Base-by-base conservation (phyloP, 108 stramenopile genomes). In the Mediolabrus comicus region DNA sequence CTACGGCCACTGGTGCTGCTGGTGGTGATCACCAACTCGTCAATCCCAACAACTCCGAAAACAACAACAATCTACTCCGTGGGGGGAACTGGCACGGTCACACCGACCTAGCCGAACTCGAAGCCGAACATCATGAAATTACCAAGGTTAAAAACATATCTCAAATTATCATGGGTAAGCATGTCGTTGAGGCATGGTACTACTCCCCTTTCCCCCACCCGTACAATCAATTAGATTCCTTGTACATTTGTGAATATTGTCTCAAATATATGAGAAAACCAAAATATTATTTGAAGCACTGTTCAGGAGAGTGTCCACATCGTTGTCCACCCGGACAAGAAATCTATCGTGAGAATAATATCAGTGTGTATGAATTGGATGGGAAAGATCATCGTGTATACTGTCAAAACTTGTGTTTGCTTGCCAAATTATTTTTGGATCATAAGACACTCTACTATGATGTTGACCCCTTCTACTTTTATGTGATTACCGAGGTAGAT, bases 371-470 rank as follows among this genome's bases (percentile, higher is more conserved):
- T 74, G 98, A 99, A 75, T 90, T 99, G 30, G 99, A 99, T 74
- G 99, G 98, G 16, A 82, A 83, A 60, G 83, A 96, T 65, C 90
- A 98, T 77, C 89, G 94, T 24, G 84, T 97, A 2, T 99, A 98
- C 75, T 98, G 98, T 75, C 99, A 98, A 68, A 98, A 98, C 73
- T 80, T 99, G 4, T 98, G 98, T 71, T 85, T 98, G 13, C 81
- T 99, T 65, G 92, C 96, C 39, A 99, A 99, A 80, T 85, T 98
- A n/a, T 99, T 99, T 71, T 71, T 99, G 68, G 99, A 99, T 86
- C 99, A 99, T 88, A 99, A 99, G 82, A 99, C 98, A 33, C 85
- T 99, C 57, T 99, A 98, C 78, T 99, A 97, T 77, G 97, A 98
- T 68, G 99, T 98, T 14, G 97, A 98, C 81, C 97, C 97, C 9